Evolutionary conservation across 208 protist species (phyloP), one percentile per base, ranked within the genome.

Genomic region (Lotmaria passim): DNA sequence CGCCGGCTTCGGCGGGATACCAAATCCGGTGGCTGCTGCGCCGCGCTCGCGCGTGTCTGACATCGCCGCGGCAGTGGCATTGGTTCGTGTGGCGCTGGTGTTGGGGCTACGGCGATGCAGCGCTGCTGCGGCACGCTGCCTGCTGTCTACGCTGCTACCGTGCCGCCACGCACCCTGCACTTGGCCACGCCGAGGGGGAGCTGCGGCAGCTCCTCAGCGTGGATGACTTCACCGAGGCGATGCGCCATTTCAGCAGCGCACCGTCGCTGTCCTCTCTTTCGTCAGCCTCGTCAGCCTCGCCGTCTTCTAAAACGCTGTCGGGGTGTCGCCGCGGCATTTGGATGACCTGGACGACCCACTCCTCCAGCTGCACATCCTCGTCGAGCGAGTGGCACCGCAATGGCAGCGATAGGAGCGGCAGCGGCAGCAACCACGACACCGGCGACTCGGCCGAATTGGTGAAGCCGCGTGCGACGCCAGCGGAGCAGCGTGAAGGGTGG

Each of bases 141-240:
- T 26, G 31, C 7, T 53, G 30, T 14, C 55, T 85, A 46, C 53
- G 39, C 30, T 6, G 24, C 8, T 78, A 79, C 66, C 57, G 72
- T 2, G 33, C 17, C n/a, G 12, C 65, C 21, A 39, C 26, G 52
- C 76, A 73, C 71, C 73, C 68, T 5, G 57, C 61, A 3, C 47
- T 50, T 11, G 60, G 30, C 33, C 34, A 63, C 44, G 58, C 61
- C n/a, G n/a, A 51, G n/a, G 63, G 69, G 7, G 33, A 33, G 19
- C 33, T 67, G 26, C 15, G 44, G 15, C 63, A 79, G 15, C 26
- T 79, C 2, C 26, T 85, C 2, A 43, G 21, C 28, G 31, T 30
- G 12, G 55, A 78, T 19, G 60, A 73, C 11, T 71, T 76, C 31
- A 21, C n/a, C 36, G 41, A 69, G n/a, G 71, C 65, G 34, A 55